Conservation (phyloP, 2,329 filamentous ascomycete species). For the Diaporthe amygdali region DNA sequence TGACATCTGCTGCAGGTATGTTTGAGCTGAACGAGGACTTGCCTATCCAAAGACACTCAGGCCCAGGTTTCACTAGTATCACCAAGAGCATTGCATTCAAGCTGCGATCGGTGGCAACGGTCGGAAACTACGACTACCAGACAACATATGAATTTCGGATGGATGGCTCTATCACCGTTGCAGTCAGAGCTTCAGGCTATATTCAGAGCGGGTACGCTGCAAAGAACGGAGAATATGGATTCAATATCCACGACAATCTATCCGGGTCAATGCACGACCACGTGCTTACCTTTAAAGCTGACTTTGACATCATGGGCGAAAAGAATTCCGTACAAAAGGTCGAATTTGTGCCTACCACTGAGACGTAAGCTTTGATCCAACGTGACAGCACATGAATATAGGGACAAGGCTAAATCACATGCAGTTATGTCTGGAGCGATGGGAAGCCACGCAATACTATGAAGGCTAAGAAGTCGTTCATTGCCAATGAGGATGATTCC, state of each 20-base stretch:
- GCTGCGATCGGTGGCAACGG: constrained; percentile 42
- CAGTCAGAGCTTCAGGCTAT: constrained; percentile 42
- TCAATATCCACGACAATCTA: constrained; percentile 37
- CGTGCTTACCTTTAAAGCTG: constrained; percentile 45
- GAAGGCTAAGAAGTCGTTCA: background rate
- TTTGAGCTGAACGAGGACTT: constrained; percentile 42
- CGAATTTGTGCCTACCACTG: constrained; percentile 28
- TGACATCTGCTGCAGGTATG: constrained; percentile 41
- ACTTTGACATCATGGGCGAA: constrained; percentile 42
- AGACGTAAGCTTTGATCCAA: background rate
- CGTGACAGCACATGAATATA: background rate
- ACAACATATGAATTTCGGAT: constrained; percentile 40
- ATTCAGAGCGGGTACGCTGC: constrained; percentile 39
- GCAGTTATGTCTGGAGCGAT: background rate
- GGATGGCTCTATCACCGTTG: constrained; percentile 41
- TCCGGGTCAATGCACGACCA: constrained; percentile 44
- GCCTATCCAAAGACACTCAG: constrained; percentile 41
- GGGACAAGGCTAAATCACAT: background rate
- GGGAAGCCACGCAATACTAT: background rate
- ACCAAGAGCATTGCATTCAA: constrained; percentile 40
- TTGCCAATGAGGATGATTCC: background rate
- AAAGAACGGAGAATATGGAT: constrained; percentile 38
- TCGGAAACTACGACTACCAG: constrained; percentile 48
- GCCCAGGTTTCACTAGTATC: constrained; percentile 24
- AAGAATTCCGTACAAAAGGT: constrained; percentile 41